These are phyloP conservation scores for Plasmodium berghei DNA, from an alignment of 169 alveolate genomes.

Conservation along the genomic window DNA sequence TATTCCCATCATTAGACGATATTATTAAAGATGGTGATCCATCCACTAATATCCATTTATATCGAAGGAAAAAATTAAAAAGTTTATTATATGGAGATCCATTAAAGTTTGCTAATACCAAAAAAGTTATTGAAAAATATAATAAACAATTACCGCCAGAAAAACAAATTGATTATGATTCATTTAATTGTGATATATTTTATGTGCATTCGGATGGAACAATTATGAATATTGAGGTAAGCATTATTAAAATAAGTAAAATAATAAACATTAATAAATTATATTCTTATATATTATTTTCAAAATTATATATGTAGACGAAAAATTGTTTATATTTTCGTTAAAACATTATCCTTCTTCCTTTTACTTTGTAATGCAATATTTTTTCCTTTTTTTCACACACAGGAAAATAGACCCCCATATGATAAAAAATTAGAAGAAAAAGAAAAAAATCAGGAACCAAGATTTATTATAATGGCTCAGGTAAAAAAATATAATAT, in stretches of 20 bases:
- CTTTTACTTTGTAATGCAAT: no score
- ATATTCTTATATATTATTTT: no score
- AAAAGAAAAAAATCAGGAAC: conserved; percentile 52
- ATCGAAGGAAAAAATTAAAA: conserved; percentile 83
- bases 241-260: conserved; percentile 16
- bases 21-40: conserved; percentile 85
- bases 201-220: conserved; percentile 88
- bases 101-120: conserved; percentile 78
- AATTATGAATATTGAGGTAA: conserved; percentile 82
- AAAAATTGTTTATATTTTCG: no score
- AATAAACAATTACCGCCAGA: conserved; percentile 80
- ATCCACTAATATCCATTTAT: conserved; percentile 81
- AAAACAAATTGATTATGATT: conserved; percentile 78
- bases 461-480: conserved; percentile 52
- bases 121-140: conserved; percentile 79
- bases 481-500: conserved; percentile 22
- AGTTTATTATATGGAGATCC: conserved; percentile 84
- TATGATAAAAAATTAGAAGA: conserved; percentile 70
- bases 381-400: neutral
- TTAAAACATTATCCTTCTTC: no score
- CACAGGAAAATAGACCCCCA: conserved; percentile 72
- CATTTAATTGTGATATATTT: conserved; percentile 78
- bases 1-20: conserved; percentile 82
- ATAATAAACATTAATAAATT: neutral
- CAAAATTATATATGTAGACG: no score